Percentiles rank a stretch among this genome's conserved stretches.
phyloP scores from a whole-genome alignment of 371 early-diverging fungal genomes.

The Apophysomyces variabilis region DNA sequence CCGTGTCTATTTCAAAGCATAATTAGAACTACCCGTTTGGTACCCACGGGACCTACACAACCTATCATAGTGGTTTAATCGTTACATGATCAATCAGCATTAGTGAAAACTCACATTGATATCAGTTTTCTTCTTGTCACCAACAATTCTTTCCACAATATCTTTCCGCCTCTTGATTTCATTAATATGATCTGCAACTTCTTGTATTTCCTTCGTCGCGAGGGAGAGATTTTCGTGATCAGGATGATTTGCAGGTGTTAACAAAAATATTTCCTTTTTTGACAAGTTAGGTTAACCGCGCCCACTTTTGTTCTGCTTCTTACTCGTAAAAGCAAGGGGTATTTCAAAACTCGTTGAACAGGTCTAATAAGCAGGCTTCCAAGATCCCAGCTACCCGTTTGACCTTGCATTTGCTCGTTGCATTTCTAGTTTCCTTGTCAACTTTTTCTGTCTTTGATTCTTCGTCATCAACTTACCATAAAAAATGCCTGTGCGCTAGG shows the following conservation, averaged over 20 bases:
- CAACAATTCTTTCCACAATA: conserved; percentile 79
- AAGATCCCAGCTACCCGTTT: conserved; percentile 83
- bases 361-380: conserved; percentile 83
- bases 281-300: not conserved
- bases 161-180: conserved; percentile 85
- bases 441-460: not conserved
- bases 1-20: conserved; percentile 56
- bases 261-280: conserved; percentile 62
- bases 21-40: no score
- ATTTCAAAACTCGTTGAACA: conserved; percentile 86
- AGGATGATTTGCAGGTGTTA: conserved; percentile 61
- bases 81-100: not conserved
- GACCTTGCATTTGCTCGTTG: conserved; percentile 58
- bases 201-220: conserved; percentile 56
- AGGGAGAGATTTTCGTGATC: conserved; percentile 56
- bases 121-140: conserved; percentile 68
- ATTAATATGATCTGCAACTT: conserved; percentile 83
- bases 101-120: conserved; percentile 51
- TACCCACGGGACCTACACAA: conserved; percentile 41
- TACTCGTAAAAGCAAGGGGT: conserved; percentile 75
- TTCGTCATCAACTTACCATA: conserved; percentile 36
- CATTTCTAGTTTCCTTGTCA: conserved; percentile 34
- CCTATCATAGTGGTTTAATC: conserved; percentile 20
- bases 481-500: conserved; percentile 58
- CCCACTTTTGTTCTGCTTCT: conserved; percentile 3